Conservation (phyloP, 495 filamentous ascomycete species). For the Mycothermus thermophilus region DNA sequence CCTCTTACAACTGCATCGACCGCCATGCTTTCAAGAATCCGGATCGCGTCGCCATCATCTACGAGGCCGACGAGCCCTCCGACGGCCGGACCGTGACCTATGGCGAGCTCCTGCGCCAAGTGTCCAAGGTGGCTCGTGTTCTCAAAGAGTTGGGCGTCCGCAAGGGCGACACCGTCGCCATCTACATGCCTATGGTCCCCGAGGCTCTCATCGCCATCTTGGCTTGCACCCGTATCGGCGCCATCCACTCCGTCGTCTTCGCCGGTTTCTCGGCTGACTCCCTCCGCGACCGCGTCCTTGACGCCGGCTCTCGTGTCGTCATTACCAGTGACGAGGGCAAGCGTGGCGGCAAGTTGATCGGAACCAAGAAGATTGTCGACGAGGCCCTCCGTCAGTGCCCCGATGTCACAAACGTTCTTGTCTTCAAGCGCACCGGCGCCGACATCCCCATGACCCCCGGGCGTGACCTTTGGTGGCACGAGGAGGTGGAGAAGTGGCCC, state of each 20-base stretch:
- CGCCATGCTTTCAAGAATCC: slow-evolving; percentile 90
- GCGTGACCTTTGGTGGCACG: slow-evolving; percentile 95
- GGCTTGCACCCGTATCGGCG: slow-evolving; percentile 83
- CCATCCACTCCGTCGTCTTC: slow-evolving; percentile 96
- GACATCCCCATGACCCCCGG: slow-evolving; percentile 83
- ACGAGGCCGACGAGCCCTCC: slow-evolving; percentile 85
- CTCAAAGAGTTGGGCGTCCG: slow-evolving; percentile 89
- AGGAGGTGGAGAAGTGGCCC: slow-evolving; percentile 92
- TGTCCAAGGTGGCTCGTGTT: slow-evolving; percentile 71
- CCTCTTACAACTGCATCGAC: slow-evolving; percentile 94
- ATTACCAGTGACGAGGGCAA: slow-evolving; percentile 97
- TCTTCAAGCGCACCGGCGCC: slow-evolving; percentile 90
- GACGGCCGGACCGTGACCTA: slow-evolving; percentile 88
- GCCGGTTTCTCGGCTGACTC: slow-evolving; percentile 97
- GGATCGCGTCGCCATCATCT: slow-evolving; percentile 88
- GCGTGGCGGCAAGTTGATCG: slow-evolving; percentile 93
- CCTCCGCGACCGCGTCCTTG: slow-evolving; percentile 85
- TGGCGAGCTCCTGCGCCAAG: slow-evolving; percentile 83
- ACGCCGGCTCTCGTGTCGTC: slow-evolving; percentile 78
- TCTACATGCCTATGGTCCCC: slow-evolving; percentile 98
- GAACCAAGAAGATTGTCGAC: slow-evolving; percentile 98
- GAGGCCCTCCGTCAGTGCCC: slow-evolving; percentile 96
- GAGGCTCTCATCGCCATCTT: slow-evolving; percentile 87
- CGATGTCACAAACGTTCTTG: slow-evolving; percentile 69
- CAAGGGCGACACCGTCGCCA: slow-evolving; percentile 93